These are phyloP conservation scores for Fusarium secorum DNA, from an alignment of 2,329 filamentous ascomycete genomes.

Conservation along the genomic window DNA sequence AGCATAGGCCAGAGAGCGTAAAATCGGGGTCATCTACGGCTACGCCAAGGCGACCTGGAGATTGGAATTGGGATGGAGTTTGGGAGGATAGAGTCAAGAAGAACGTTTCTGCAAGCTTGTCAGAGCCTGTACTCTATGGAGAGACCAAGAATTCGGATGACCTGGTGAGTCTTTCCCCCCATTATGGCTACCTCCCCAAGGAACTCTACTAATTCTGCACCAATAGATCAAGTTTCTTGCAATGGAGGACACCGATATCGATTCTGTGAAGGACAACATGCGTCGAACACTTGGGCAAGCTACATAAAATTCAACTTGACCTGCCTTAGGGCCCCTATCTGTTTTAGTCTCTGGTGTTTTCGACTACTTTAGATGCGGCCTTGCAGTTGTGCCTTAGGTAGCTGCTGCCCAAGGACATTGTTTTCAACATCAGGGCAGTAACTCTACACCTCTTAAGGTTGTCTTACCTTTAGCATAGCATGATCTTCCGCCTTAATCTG, in stretches of 20 bases:
- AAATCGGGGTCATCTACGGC: conserved; percentile 6
- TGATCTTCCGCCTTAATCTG: neutral
- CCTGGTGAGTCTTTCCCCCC: conserved; percentile 63
- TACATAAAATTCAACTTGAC: conserved; percentile 28
- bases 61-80: conserved; percentile 98
- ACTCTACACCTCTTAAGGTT: neutral
- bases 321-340: neutral
- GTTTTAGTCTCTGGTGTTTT: neutral
- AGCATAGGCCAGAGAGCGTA: conserved; percentile 10
- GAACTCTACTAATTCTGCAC: conserved; percentile 17
- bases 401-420: neutral
- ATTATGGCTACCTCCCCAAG: neutral
- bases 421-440: neutral
- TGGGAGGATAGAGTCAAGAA: conserved; percentile 91
- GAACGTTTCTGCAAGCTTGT: conserved; percentile 77
- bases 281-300: conserved; percentile 56
- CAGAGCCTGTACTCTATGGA: conserved; percentile 82
- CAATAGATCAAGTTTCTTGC: conserved; percentile 70
- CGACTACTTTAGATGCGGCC: neutral
- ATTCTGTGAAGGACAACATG: conserved; percentile 66
- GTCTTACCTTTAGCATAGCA: neutral
- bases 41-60: conserved; percentile 62
- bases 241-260: conserved; percentile 67
- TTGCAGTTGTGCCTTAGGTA: neutral
- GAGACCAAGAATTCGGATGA: conserved; percentile 70